Evolutionary conservation across 148 eudicot genomes (phyloP), one percentile per base, ranked within the genome.

Genomic region (Chenopodium suecicum): DNA sequence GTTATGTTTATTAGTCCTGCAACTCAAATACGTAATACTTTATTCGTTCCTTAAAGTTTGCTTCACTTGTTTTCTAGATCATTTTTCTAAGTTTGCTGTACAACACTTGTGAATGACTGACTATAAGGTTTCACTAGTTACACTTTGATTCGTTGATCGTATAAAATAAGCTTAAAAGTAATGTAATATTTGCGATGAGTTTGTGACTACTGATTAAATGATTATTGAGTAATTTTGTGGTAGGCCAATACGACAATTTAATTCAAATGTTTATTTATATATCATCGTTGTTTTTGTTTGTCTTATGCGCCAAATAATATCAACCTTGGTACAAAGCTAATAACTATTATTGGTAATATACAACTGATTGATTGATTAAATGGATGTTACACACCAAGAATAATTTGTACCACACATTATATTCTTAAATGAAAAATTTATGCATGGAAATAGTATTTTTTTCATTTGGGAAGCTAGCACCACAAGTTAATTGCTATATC

Each of bases 341-440:
- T 11, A 32, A 23, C 9, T 44, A 2, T 13, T 9, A 19, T 70
- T 9, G 10, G 74, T 41, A 66, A 9, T 13, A 7, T 20, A 14
- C 11, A 0, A 37, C 7, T 37, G 44, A 37, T 64, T 73, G 60
- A 52, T 74, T 50, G 77, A 74, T 66, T 80, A n/a, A 63, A 31
- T 63, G 62, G 72, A 52, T 70, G 65, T 31, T 27, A 65, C 70
- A 34, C 0, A 17, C 16, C 17, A 20, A 7, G 12, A 71, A 71
- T 70, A 54, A 37, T 32, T n/a, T 60, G 19, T 41, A 17, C 44
- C 77, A 23, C 83, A 81, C 63, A 62, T 65, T 47, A 68, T 23
- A 46, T 64, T 32, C n/a, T n/a, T 17, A 1, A 5, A 46, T 3
- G 10, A 25, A 32, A 27, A 25, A 22, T 16, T 27, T 22, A 34